These are phyloP conservation scores for Dillenia turbinata DNA, from an alignment of 164 flowering plant genomes.

Conservation along the genomic window DNA sequence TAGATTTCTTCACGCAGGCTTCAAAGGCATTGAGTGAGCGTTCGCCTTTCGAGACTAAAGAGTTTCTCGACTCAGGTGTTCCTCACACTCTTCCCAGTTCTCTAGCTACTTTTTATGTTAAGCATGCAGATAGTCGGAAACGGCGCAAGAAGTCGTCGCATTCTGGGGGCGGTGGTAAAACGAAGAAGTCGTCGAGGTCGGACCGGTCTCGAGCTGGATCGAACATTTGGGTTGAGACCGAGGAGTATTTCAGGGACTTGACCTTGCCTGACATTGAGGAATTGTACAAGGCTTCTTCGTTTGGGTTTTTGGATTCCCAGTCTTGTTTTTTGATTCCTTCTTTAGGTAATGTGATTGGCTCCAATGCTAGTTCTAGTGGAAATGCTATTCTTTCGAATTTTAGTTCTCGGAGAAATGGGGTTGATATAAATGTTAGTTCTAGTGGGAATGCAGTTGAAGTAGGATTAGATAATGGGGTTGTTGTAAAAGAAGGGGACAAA, in stretches of 20 bases:
- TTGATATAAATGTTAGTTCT: conserved; percentile 1
- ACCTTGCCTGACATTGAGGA: conserved; percentile 52
- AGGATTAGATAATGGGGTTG: conserved; percentile 1
- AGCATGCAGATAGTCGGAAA: conserved; percentile 42
- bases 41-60: conserved; percentile 73
- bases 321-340: conserved; percentile 46
- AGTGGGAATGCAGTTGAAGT: conserved; percentile 8
- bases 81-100: conserved; percentile 53
- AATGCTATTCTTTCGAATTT: conserved; percentile 5
- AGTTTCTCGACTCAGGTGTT: conserved; percentile 26
- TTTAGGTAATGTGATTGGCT: not conserved
- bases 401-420: conserved; percentile 8
- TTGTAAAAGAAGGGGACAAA: conserved; percentile 7
- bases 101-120: conserved; percentile 45
- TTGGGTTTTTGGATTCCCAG: conserved; percentile 16
- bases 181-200: conserved; percentile 19
- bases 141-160: conserved; percentile 64
- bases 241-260: conserved; percentile 73
- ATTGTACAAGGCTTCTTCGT: conserved; percentile 24
- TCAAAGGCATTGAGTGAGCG: conserved; percentile 56
- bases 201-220: conserved; percentile 12
- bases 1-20: conserved; percentile 70
- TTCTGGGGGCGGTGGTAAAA: conserved; percentile 33
- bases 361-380: not conserved
- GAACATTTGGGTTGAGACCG: conserved; percentile 65